Evolutionary conservation across 2,329 filamentous ascomycete species (phyloP).

Genomic region (Curvularia spicifera): DNA sequence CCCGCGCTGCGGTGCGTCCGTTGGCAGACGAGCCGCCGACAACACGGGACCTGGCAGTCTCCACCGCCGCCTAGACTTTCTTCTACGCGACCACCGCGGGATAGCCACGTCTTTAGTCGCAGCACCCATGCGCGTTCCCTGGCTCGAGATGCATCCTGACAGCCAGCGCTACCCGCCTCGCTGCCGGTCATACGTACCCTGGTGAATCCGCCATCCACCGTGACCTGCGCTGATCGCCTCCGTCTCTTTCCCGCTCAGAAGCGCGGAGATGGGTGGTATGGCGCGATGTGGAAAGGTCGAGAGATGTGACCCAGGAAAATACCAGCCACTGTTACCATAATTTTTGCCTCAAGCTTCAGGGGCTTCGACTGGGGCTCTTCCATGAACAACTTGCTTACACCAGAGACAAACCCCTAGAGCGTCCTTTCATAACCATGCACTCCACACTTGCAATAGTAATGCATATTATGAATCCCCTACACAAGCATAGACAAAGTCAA

Average conservation of each 20-base stretch:
- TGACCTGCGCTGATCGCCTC: constrained; percentile 38
- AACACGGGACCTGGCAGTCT: constrained; percentile 35
- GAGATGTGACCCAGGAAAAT: constrained; percentile 8
- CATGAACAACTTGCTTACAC: constrained; percentile 39
- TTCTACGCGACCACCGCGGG: constrained; percentile 27
- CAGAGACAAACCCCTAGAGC: constrained; percentile 23
- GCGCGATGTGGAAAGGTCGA: constrained; percentile 28
- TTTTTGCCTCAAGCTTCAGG: constrained; percentile 15
- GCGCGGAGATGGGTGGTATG: constrained; percentile 35
- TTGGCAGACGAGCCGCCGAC: constrained; percentile 34
- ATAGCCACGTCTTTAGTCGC: constrained; percentile 20
- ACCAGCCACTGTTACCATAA: constrained; percentile 32
- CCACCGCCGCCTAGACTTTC: constrained; percentile 26
- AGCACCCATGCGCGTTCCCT: constrained; percentile 25
- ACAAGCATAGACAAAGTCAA: constrained; percentile 26
- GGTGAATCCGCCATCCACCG: constrained; percentile 30
- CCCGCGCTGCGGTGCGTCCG: constrained; percentile 32
- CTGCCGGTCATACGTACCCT: constrained; percentile 43
- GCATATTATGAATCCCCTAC: constrained; percentile 35
- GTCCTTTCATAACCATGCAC: constrained; percentile 35
- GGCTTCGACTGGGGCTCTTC: constrained; percentile 22
- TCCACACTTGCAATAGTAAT: constrained; percentile 38
- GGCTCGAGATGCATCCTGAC: constrained; percentile 25
- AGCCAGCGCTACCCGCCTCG: constrained; percentile 35
- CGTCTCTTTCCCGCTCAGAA: constrained; percentile 24